phyloP scores from a whole-genome alignment of 805 yeast genomes.

The Debaryomyces castellii region DNA sequence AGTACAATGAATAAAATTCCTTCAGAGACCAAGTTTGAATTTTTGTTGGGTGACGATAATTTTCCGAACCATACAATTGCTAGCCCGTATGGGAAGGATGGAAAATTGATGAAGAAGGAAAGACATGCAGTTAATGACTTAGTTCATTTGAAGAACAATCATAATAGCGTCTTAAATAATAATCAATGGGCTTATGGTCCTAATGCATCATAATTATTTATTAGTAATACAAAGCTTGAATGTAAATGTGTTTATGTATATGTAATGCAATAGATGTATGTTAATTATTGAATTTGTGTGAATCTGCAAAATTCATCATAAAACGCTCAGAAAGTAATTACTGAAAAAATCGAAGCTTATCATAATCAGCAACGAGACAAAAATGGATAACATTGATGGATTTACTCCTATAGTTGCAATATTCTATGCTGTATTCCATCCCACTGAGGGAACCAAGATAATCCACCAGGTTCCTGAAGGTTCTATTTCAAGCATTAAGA shows the following conservation, averaged over 20 bases:
- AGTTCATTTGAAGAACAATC: conserved; percentile 17
- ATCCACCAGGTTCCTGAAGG: conserved; percentile 88
- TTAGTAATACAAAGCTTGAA: no score
- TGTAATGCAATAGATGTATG: no score
- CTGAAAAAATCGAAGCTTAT: not conserved
- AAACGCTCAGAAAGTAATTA: not conserved
- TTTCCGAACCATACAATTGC: conserved; percentile 17
- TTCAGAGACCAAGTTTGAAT: conserved; percentile 19
- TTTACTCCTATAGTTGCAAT: conserved; percentile 87
- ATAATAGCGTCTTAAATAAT: not conserved
- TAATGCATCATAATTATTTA: not conserved
- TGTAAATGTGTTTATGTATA: no score
- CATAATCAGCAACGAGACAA: not conserved
- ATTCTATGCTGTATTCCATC: conserved; percentile 91
- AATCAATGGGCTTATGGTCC: conserved; percentile 1
- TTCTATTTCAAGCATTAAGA: conserved; percentile 40
- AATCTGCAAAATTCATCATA: not conserved
- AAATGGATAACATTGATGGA: conserved; percentile 49
- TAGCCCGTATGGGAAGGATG: conserved; percentile 4
- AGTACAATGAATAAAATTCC: conserved; percentile 10
- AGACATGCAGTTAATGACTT: conserved; percentile 30
- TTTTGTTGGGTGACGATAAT: conserved; percentile 18
- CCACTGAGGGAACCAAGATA: conserved; percentile 92
- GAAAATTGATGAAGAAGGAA: conserved; percentile 27
- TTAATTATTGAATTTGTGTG: not conserved